Base-by-base conservation (phyloP, 202 grass and related monocot genomes). In the Panicum virgatum region DNA sequence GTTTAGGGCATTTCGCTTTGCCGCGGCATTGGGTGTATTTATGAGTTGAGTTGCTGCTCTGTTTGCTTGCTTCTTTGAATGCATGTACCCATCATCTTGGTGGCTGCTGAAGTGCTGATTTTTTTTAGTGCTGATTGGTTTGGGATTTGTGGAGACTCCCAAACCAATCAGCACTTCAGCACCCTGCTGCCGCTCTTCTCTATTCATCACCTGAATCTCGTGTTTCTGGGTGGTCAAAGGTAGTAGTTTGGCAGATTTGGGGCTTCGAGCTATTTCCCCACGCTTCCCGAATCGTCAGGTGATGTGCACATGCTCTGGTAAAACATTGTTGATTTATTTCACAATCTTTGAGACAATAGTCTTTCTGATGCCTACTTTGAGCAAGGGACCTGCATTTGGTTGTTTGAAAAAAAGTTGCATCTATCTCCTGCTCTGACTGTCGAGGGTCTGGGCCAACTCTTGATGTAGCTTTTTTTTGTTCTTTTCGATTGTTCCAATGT, bases 211-310 rank as follows among this genome's bases (percentile, higher is more conserved):
- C 47, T 66, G 70, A 80, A 80, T 86, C 76, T 73, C 22, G 58
- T 86, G 69, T 14, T 44, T 26, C 44, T 73, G 47, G 76, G 58
- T 53, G 23, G 40, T 53, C 34, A 7, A 50, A 72, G 14, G 57
- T 60, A 75, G 32, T 51, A 56, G 45, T 64, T 78, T 32, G 79
- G 8, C 59, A 83, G 80, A 88, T 83, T 83, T 73, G 40, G 69
- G 51, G 59, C 54, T 36, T 56, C 45, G 39, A 60, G 12, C 26
- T 50, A 32, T 72, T 70, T 69, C 27, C 52, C 47, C 30, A 16
- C 23, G 16, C 69, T 20, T 10, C 62, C 62, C 62, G 27, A 43
- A 69, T 69, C 43, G 26, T 66, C 59, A 18, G 47, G 10, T 18
- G 65, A 10, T 67, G 61, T 42, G 62, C 12, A 39, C 19, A 14